Percentiles rank a stretch among this genome's conserved stretches.
phyloP scores from a whole-genome alignment of 208 protist genomes.

The Acanthamoeba lugdunensis region DNA sequence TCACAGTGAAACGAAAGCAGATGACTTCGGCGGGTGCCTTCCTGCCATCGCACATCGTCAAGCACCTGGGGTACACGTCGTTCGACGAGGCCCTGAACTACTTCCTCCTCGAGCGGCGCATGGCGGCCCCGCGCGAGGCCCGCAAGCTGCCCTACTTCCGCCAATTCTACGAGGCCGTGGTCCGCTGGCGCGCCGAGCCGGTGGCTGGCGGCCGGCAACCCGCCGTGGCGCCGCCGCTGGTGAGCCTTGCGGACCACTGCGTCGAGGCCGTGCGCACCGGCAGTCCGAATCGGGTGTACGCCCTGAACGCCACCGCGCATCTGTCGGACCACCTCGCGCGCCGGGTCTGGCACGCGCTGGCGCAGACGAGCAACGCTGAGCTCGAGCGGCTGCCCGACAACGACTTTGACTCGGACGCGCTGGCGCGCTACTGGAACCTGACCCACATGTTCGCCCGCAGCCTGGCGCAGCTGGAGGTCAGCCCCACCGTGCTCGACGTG shows the following conservation, averaged over 20 bases:
- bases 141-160: conserved; percentile 20
- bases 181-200: background rate
- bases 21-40: background rate
- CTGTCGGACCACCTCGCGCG: background rate
- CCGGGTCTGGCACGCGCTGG: background rate
- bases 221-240: background rate
- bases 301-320: background rate
- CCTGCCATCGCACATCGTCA: conserved; percentile 6
- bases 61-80: background rate
- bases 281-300: background rate
- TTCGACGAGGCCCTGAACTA: conserved; percentile 52
- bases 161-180: background rate
- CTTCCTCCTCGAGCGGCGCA: background rate
- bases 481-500: background rate
- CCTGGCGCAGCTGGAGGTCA: background rate
- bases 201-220: background rate
- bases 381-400: background rate
- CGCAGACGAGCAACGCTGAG: background rate
- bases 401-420: background rate
- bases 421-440: background rate
- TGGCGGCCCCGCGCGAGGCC: background rate
- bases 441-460: conserved; percentile 16
- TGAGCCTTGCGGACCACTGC: background rate
- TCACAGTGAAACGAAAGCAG: too few relatives aligned
- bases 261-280: background rate